Base-by-base conservation (phyloP, 306 rosid species). In the Fragaria iinumae region DNA sequence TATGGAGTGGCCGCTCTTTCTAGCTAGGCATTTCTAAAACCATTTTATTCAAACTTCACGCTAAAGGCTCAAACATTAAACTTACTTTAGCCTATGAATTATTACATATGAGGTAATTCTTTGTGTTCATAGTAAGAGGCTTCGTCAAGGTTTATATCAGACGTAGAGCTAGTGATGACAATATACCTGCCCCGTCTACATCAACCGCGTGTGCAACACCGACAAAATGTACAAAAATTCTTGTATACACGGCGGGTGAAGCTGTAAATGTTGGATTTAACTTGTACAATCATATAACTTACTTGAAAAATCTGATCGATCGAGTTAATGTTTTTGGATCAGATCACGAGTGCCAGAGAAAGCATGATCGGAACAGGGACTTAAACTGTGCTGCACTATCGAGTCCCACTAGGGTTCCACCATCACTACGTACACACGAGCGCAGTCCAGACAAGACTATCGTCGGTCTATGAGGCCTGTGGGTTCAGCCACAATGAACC, bases 391-490 rank as follows among this genome's bases (percentile, higher is more conserved):
- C 43, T 20, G 1, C 18, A 32, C 12, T 16, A 34, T 13, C 0
- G n/a, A 64, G 23, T 36, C 45, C 67, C n/a, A 45, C 43, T 67
- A 21, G 69, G 68, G 79, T 60, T 74, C 83, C 68, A 74, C 73
- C 57, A 50, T 34, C 29, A 55, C 25, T 65, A 16, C n/a, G n/a
- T n/a, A n/a, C 50, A 80, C 83, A 55, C 69, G 80, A 20, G 64
- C 44, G 48, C 66, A 11, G 43, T 38, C 66, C 76, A 75, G 83
- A 69, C 72, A 60, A 50, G 72, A 52, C 9, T 50, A 76, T 53
- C 59, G 69, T 63, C 17, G 20, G 52, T 60, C 80, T 47, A 17
- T 17, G 4, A 21, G 69, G 45, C 20, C 49, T 63, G 77, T 48
- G 72, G 65, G 72, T 59, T 55, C 56, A 73, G 25, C 69, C 77